phyloP scores from a whole-genome alignment of 2,329 filamentous ascomycete species.

The Phaeomoniella chlamydospora region DNA sequence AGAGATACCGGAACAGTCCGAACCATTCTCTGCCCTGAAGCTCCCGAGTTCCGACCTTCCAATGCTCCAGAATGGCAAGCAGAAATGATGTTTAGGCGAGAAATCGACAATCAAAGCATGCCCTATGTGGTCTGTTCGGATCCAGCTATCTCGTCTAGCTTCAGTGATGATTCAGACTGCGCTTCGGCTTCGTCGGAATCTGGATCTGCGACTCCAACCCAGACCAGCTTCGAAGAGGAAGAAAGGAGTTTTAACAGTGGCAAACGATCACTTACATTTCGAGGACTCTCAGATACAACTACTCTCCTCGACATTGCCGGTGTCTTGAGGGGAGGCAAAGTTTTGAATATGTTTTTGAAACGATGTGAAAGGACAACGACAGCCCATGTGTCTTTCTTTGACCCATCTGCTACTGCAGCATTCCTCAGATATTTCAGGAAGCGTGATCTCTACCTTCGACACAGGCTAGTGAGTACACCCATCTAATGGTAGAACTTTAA shows the following conservation, averaged over 20 bases:
- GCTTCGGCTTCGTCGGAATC: not conserved
- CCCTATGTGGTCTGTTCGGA: too few relatives aligned
- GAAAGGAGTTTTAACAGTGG: slow-evolving; percentile 7
- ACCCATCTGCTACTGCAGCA: slow-evolving; percentile 44
- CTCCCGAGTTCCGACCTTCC: too few relatives aligned
- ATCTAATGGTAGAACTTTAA: slow-evolving; percentile 6
- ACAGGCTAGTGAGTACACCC: slow-evolving; percentile 43
- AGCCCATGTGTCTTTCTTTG: slow-evolving; percentile 57
- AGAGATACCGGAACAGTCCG: too few relatives aligned
- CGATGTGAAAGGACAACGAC: slow-evolving; percentile 42
- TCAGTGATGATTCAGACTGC: too few relatives aligned
- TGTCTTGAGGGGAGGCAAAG: slow-evolving; percentile 52
- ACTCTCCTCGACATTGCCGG: slow-evolving; percentile 52
- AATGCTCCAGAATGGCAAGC: too few relatives aligned
- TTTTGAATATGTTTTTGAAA: slow-evolving; percentile 55
- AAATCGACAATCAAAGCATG: too few relatives aligned
- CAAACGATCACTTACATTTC: slow-evolving; percentile 47
- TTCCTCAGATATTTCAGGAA: slow-evolving; percentile 52
- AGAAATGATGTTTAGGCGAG: too few relatives aligned
- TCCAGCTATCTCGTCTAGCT: too few relatives aligned
- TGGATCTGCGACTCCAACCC: slow-evolving; percentile 3
- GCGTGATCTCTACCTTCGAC: slow-evolving; percentile 53
- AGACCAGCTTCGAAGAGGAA: slow-evolving; percentile 18
- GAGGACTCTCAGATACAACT: slow-evolving; percentile 45
- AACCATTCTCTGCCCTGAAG: too few relatives aligned